A percentile compares a stretch with the other conserved stretches of the same genome.
phyloP scores from a whole-genome alignment of 129 eudicot genomes.

The Arctium minus region DNA sequence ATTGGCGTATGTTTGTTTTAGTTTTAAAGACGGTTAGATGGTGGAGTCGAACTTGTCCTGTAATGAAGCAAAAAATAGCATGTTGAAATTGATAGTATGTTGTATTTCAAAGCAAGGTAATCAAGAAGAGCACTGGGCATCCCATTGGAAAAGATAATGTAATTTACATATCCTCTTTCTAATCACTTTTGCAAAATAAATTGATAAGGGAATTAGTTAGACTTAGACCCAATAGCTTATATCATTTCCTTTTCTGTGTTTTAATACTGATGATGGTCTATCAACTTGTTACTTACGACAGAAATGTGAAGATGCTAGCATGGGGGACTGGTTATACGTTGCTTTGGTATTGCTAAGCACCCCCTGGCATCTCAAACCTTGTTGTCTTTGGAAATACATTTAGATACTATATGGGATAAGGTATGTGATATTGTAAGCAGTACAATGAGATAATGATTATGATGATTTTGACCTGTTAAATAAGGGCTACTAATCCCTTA shows the following conservation, averaged over 20 bases:
- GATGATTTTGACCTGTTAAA: background rate
- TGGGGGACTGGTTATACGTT: slow-evolving; percentile 19
- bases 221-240: too few relatives aligned
- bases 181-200: background rate
- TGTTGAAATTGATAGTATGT: too few relatives aligned
- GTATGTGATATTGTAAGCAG: background rate
- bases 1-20: background rate
- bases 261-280: slow-evolving; percentile 19
- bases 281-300: slow-evolving; percentile 34
- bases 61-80: too few relatives aligned
- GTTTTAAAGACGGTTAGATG: background rate
- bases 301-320: slow-evolving; percentile 49
- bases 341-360: slow-evolving; percentile 18
- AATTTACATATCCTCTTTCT: slow-evolving; percentile 21
- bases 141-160: slow-evolving; percentile 51
- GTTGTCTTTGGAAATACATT: background rate
- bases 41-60: too few relatives aligned
- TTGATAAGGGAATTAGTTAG: too few relatives aligned
- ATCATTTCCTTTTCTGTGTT: background rate
- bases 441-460: background rate
- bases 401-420: slow-evolving; percentile 11
- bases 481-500: background rate
- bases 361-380: background rate
- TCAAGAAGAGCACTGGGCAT: slow-evolving; percentile 47
- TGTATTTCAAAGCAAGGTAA: slow-evolving; percentile 43